Evolutionary conservation across 768 basidiomycete species (phyloP).

Genomic region (Tulasnella sp.): DNA sequence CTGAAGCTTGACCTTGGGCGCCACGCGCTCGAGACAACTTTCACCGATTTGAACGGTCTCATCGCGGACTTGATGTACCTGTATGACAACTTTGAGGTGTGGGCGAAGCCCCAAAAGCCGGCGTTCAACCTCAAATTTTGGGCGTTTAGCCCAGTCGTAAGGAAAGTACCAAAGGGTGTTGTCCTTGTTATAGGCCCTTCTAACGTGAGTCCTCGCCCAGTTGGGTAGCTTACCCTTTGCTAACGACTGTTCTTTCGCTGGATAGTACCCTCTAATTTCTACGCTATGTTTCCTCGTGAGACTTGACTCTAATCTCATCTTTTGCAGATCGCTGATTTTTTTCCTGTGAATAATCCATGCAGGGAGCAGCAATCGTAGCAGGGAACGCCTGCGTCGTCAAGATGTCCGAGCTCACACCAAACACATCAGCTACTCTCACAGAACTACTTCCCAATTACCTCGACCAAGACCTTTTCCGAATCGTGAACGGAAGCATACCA

Average conservation of each 20-base stretch:
- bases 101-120: constrained; percentile 59
- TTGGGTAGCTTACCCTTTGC: neutral
- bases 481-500: constrained; percentile 59
- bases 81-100: constrained; percentile 59
- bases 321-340: too few species aligned
- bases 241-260: constrained; percentile 42
- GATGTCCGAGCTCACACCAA: constrained; percentile 63
- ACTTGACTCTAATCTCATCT: too few species aligned
- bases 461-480: constrained; percentile 53
- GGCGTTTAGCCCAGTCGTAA: neutral
- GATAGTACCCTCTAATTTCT: constrained; percentile 51
- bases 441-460: constrained; percentile 70
- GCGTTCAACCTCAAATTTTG: constrained; percentile 35
- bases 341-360: neutral
- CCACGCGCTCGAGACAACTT: constrained; percentile 49
- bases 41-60: constrained; percentile 54
- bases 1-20: constrained; percentile 57
- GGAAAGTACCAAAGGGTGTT: constrained; percentile 41
- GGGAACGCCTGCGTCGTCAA: constrained; percentile 67
- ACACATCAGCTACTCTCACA: constrained; percentile 47
- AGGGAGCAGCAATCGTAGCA: constrained; percentile 62
- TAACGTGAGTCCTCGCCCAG: constrained; percentile 23
- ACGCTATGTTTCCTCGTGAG: constrained; percentile 45
- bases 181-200: constrained; percentile 28
- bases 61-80: constrained; percentile 48